A percentile compares a stretch with the other conserved stretches of the same genome.
These are phyloP conservation scores for Platismatia glauca DNA, from an alignment of 495 filamentous ascomycete species.

Conservation along the genomic window DNA sequence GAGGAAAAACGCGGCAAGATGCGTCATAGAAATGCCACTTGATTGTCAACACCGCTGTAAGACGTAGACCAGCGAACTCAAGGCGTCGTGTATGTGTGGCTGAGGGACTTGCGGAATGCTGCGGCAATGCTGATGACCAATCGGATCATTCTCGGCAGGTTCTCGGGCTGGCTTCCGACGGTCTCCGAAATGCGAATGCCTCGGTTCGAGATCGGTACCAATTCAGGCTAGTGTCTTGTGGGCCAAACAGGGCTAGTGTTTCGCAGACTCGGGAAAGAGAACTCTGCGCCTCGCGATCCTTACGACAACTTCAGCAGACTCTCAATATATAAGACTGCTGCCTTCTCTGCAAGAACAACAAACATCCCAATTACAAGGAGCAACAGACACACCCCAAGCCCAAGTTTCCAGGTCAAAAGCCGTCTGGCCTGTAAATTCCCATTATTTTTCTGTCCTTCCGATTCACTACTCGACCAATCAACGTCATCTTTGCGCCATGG, in stretches of 20 bases:
- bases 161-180: no score
- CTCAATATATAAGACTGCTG: not conserved
- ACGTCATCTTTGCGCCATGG: not conserved
- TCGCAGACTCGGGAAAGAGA: not conserved
- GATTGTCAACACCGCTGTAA: no score
- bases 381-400: not conserved
- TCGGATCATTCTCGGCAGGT: no score
- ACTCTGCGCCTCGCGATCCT: not conserved
- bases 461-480: not conserved
- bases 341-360: not conserved
- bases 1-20: no score
- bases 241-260: not conserved
- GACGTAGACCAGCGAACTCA: no score
- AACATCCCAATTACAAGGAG: not conserved
- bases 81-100: no score
- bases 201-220: not conserved
- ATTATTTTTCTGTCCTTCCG: not conserved
- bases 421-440: not conserved
- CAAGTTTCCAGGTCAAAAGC: not conserved
- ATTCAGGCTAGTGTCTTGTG: not conserved
- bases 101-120: no score
- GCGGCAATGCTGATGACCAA: no score
- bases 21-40: no score
- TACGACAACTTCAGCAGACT: not conserved
- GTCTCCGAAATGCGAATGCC: no score